Conservation (phyloP, 2,329 filamentous ascomycete genomes). For the Fusarium sp. region DNA sequence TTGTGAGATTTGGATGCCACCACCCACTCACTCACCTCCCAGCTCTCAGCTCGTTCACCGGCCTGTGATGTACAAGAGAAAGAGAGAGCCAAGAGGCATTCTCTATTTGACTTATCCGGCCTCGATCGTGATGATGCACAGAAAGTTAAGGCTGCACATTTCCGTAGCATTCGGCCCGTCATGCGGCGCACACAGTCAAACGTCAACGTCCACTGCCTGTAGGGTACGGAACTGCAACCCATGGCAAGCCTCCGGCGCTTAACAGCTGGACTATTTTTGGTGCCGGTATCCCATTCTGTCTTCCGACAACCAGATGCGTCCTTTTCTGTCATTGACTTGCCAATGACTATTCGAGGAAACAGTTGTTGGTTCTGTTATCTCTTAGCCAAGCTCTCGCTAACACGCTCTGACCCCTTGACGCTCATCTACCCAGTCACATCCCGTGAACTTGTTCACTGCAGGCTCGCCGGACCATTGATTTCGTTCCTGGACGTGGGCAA, state of each 20-base stretch:
- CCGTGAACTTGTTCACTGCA: constrained; percentile 10
- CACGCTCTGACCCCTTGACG: constrained; percentile 1
- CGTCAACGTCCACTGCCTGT: constrained; percentile 10
- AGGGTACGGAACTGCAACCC: constrained; percentile 26
- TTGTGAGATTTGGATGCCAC: not conserved
- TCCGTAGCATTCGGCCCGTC: constrained; percentile 22
- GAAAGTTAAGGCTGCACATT: not conserved
- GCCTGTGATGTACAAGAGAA: constrained; percentile 10
- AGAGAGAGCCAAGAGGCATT: not conserved
- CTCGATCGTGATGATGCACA: not conserved
- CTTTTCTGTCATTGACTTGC: constrained; percentile 7
- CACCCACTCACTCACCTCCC: not conserved
- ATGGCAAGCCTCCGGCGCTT: constrained; percentile 25
- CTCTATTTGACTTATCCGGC: not conserved
- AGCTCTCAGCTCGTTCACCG: not conserved
- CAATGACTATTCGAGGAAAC: not conserved
- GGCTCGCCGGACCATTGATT: not conserved
- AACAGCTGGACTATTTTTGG: constrained; percentile 30
- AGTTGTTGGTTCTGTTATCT: not conserved
- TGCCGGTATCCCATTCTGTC: constrained; percentile 6
- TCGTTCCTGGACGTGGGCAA: constrained; percentile 20
- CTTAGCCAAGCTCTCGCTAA: constrained; percentile 25
- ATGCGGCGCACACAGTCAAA: constrained; percentile 19
- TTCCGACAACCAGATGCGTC: constrained; percentile 14
- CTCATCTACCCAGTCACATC: not conserved